phyloP scores from a whole-genome alignment of 305 asterid species.

The Euphrasia arctica region DNA sequence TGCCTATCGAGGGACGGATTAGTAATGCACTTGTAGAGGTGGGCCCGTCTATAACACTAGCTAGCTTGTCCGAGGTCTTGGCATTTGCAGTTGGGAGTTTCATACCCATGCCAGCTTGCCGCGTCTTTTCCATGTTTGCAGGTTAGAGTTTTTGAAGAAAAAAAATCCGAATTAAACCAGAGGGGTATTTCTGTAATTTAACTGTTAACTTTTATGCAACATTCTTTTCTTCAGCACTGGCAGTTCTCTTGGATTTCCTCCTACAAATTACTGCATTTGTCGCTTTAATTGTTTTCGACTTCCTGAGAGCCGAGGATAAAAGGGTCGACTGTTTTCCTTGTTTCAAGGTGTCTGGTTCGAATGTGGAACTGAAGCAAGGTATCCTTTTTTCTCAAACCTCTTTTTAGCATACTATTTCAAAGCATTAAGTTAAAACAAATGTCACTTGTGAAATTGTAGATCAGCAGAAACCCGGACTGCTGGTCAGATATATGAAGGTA shows the following conservation, averaged over 20 bases:
- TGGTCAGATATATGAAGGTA: constrained; percentile 97
- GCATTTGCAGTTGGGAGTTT: constrained; percentile 99
- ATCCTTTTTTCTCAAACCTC: constrained; percentile 12
- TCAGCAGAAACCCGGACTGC: constrained; percentile 77
- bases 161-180: background rate
- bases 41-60: constrained; percentile 97
- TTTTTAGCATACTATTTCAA: constrained; percentile 14
- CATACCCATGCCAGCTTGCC: constrained; percentile 99
- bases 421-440: constrained; percentile 25
- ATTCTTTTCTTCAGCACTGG: constrained; percentile 70
- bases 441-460: constrained; percentile 47
- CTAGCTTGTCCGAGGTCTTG: constrained; percentile 92
- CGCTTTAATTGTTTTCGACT: constrained; percentile 93
- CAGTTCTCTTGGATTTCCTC: constrained; percentile 95
- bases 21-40: constrained; percentile 99
- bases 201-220: constrained; percentile 22
- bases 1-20: constrained; percentile 94
- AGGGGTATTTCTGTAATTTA: background rate
- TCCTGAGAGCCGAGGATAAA: constrained; percentile 90
- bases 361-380: constrained; percentile 73
- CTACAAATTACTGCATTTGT: constrained; percentile 99
- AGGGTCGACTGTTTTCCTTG: constrained; percentile 96
- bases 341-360: constrained; percentile 53
- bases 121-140: constrained; percentile 98
- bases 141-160: constrained; percentile 40